These are phyloP conservation scores for Aspergillus sp. DNA, from an alignment of 2,329 filamentous ascomycete genomes.

Conservation along the genomic window DNA sequence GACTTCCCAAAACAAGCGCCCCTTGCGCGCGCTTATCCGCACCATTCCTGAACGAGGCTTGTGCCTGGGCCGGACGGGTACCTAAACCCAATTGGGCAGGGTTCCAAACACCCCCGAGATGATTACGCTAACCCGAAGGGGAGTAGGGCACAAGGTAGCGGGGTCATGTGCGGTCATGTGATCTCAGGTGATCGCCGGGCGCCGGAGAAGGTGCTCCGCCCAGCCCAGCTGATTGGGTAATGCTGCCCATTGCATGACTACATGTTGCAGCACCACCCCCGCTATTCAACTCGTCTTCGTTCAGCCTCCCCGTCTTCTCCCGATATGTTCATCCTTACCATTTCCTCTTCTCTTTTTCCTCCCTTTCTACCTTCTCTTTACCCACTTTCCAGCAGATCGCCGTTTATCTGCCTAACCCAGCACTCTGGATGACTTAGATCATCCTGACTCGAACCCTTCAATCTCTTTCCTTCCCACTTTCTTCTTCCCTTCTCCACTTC, in stretches of 20 bases:
- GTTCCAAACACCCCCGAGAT: too few relatives aligned
- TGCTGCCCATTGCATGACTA: not conserved
- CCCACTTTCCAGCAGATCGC: not conserved
- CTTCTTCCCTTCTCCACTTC: not conserved
- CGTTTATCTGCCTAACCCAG: too few relatives aligned
- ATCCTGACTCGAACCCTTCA: not conserved
- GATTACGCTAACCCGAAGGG: too few relatives aligned
- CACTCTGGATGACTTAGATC: too few relatives aligned
- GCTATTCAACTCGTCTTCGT: conserved; percentile 4
- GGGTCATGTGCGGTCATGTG: conserved; percentile 4
- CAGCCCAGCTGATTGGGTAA: not conserved
- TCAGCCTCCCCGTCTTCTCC: conserved; percentile 9
- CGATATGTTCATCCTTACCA: conserved; percentile 12
- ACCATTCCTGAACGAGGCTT: conserved; percentile 12
- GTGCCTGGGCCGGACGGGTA: conserved; percentile 15
- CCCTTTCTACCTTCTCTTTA: not conserved
- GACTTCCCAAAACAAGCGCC: conserved; percentile 31
- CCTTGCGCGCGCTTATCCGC: conserved; percentile 36
- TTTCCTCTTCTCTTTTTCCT: not conserved
- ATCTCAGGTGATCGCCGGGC: not conserved
- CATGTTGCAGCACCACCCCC: conserved; percentile 7
- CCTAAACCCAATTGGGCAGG: not conserved
- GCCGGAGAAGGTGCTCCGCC: not conserved
- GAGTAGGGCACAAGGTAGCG: conserved; percentile 10
- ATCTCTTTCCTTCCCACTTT: not conserved